Base-by-base conservation (phyloP, 2,329 filamentous ascomycete genomes). In the Cladosporium austrohemisphaericum region DNA sequence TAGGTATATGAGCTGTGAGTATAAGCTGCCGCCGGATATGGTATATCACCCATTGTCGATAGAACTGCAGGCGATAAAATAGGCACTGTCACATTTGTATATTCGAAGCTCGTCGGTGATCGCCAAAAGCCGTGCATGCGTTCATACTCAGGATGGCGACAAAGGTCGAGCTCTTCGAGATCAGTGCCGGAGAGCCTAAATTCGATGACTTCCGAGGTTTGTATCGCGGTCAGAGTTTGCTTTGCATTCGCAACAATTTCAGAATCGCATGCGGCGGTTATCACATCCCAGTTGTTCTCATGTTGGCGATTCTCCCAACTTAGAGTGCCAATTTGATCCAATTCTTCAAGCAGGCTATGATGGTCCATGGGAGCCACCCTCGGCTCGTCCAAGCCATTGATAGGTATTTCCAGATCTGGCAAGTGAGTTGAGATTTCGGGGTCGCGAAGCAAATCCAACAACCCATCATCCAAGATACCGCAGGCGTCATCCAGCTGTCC, bases 351-450 rank as follows among this genome's bases (percentile, higher is more conserved):
- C n/a, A n/a, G n/a, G n/a, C n/a, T n/a, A n/a, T n/a, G n/a, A n/a
- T n/a, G n/a, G n/a, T n/a, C n/a, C n/a, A n/a, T n/a, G n/a, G n/a
- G n/a, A n/a, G n/a, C n/a, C n/a, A 75, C 68, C 3, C 68, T 60
- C 1, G 76, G 73, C 52, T 79, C 74, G 43, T 79, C 75, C 3
- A 77, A 60, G 31, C 71, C 67, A 37, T 77, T 78, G 11, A 76
- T 60, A 0, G 76, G 62, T 19, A 78, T 70, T 7, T 60, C 62
- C 9, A 74, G 48, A 20, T 75, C 60, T 0, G 72, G 70, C 4
- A 74, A 38, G 2, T 52, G 26, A 2, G 35, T 6, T 13, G 32
- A 26, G 10, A 55, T 25, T 11, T 51, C 33, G 28, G 32, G 20
- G 31, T 51, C 23, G 23, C 23, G 35, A 9, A 53, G 40, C 32